A percentile compares a stretch with the other conserved stretches of the same genome.
Evolutionary conservation across 2,329 filamentous ascomycete species (phyloP).

Genomic region (Fusarium torulosum): DNA sequence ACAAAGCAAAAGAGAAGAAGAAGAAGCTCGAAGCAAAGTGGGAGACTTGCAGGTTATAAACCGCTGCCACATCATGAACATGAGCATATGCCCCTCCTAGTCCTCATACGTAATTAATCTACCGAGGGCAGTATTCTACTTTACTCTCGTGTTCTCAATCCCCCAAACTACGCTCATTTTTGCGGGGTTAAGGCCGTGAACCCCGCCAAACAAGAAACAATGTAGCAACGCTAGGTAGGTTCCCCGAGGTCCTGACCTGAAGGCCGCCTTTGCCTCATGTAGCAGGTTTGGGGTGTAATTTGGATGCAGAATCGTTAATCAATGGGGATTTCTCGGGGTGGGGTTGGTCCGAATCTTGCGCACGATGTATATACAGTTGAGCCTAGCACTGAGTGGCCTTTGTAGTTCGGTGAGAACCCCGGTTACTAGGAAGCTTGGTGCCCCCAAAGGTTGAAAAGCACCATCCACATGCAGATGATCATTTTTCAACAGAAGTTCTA

Average conservation of each 20-base stretch:
- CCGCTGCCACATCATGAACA: slow-evolving; percentile 40
- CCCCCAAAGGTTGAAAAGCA: slow-evolving; percentile 30
- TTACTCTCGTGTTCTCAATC: not conserved
- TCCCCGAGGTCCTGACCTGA: slow-evolving; percentile 7
- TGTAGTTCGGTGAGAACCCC: slow-evolving; percentile 45
- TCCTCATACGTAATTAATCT: slow-evolving; percentile 13
- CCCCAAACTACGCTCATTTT: slow-evolving; percentile 37
- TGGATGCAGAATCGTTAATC: slow-evolving; percentile 18
- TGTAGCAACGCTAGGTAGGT: slow-evolving; percentile 9
- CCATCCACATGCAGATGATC: not conserved
- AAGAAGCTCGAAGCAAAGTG: slow-evolving; percentile 5
- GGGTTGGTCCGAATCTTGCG: slow-evolving; percentile 43
- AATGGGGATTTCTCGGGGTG: slow-evolving; percentile 45
- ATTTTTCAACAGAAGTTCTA: not conserved
- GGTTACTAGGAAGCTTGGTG: slow-evolving; percentile 15
- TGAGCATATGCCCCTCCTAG: slow-evolving; percentile 1
- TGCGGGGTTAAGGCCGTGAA: slow-evolving; percentile 45
- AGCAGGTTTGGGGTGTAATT: slow-evolving; percentile 38
- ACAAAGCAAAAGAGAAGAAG: slow-evolving; percentile 23
- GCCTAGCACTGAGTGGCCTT: slow-evolving; percentile 6
- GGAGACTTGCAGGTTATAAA: slow-evolving; percentile 38
- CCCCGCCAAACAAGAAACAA: slow-evolving; percentile 38
- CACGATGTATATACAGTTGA: slow-evolving; percentile 24
- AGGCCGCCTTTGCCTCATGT: slow-evolving; percentile 14
- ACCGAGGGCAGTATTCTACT: slow-evolving; percentile 3